phyloP scores from a whole-genome alignment of 768 basidiomycete species.

The Sporobolomyces roseus region DNA sequence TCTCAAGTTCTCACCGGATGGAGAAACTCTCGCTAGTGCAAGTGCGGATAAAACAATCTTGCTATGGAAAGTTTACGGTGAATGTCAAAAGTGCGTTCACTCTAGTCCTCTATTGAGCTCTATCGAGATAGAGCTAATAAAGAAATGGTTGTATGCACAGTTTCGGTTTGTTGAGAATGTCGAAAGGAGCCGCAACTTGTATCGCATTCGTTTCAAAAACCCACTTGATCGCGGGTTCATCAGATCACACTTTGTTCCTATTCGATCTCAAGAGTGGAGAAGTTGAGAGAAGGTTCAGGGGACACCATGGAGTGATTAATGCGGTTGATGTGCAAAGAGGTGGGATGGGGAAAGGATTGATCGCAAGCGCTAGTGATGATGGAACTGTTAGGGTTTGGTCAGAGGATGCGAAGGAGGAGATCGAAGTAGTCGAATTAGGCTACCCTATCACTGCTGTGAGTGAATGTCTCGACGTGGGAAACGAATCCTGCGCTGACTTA shows the following conservation, averaged over 20 bases:
- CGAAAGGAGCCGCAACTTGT: conserved; percentile 85
- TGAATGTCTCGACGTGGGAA: background rate
- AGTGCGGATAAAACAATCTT: conserved; percentile 86
- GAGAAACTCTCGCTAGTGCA: conserved; percentile 87
- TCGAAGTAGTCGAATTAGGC: conserved; percentile 69
- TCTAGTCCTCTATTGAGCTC: background rate
- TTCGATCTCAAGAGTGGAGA: conserved; percentile 80
- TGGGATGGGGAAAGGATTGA: conserved; percentile 75
- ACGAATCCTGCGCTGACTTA: too few relatives aligned
- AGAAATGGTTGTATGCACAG: conserved; percentile 61
- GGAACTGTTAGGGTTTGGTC: conserved; percentile 90
- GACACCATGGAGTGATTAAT: conserved; percentile 89
- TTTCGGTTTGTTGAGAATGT: conserved; percentile 76
- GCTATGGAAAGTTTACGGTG: conserved; percentile 49
- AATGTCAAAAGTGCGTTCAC: conserved; percentile 34
- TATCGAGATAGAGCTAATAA: too few relatives aligned
- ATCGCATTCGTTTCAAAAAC: conserved; percentile 58
- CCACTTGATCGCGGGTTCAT: conserved; percentile 71
- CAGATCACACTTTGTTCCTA: conserved; percentile 76
- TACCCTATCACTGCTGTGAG: conserved; percentile 78
- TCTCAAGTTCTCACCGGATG: conserved; percentile 89
- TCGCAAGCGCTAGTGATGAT: conserved; percentile 87
- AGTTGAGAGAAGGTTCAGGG: conserved; percentile 72
- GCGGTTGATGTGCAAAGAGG: conserved; percentile 60
- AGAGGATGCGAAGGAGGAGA: conserved; percentile 67